phyloP scores from a whole-genome alignment of 495 filamentous ascomycete genomes.

The Lasiosphaeria ovina region DNA sequence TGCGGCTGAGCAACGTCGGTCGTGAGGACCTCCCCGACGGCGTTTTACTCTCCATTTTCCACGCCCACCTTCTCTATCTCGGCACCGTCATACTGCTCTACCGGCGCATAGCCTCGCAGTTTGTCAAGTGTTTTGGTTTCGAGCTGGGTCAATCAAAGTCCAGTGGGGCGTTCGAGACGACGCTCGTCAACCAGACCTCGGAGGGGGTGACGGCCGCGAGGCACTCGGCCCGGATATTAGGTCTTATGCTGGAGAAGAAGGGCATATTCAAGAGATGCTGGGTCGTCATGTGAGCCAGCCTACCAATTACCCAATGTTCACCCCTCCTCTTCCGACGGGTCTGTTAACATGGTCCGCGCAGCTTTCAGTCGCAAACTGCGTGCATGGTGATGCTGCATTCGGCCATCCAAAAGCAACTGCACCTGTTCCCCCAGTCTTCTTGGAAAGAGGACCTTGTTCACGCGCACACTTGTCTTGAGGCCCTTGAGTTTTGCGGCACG shows the following conservation, averaged over 20 bases:
- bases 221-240: neutral
- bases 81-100: slow-evolving; percentile 3
- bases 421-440: neutral
- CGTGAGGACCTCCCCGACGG: slow-evolving; percentile 3
- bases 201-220: slow-evolving; percentile 2
- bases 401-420: slow-evolving; percentile 2
- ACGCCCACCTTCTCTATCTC: neutral
- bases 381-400: neutral
- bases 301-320: neutral
- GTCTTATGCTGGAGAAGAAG: slow-evolving; percentile 1
- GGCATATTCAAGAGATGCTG: slow-evolving; percentile 5
- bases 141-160: neutral
- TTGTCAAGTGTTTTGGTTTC: neutral
- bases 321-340: too few species aligned
- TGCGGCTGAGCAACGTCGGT: neutral
- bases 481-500: slow-evolving; percentile 3
- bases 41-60: slow-evolving; percentile 9
- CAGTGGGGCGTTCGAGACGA: neutral
- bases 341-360: neutral
- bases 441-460: neutral
- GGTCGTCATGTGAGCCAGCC: neutral
- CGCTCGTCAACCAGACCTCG: neutral
- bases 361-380: slow-evolving; percentile 1
- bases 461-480: neutral
- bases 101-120: neutral